Evolutionary conservation across 164 flowering plant genomes (phyloP).

Genomic region (Magnolia sinica): DNA sequence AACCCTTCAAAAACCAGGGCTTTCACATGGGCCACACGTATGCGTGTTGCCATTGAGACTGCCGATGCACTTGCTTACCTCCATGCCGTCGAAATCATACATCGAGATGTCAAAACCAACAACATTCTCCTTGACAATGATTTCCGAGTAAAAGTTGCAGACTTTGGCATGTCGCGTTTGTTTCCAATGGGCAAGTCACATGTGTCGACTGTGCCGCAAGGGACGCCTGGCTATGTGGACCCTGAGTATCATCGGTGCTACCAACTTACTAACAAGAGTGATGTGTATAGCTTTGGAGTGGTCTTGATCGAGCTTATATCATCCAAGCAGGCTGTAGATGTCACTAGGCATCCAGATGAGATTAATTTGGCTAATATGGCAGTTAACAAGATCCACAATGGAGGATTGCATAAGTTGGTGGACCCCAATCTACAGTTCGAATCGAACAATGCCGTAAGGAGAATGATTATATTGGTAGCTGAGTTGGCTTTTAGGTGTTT

Average conservation of each 20-base stretch:
- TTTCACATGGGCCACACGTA: slow-evolving; percentile 54
- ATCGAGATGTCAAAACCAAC: slow-evolving; percentile 73
- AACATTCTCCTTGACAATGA: slow-evolving; percentile 68
- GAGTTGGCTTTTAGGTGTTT: slow-evolving; percentile 72
- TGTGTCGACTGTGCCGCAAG: slow-evolving; percentile 79
- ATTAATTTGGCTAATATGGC: slow-evolving; percentile 74
- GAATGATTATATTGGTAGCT: slow-evolving; percentile 45
- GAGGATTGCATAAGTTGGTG: slow-evolving; percentile 48
- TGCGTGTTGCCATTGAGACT: slow-evolving; percentile 67
- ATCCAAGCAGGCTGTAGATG: slow-evolving; percentile 65
- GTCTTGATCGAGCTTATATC: slow-evolving; percentile 76
- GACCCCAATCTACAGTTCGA: slow-evolving; percentile 59
- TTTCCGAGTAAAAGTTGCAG: slow-evolving; percentile 75
- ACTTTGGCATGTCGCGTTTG: slow-evolving; percentile 67
- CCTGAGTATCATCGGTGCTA: slow-evolving; percentile 79
- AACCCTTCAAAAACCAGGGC: slow-evolving; percentile 22
- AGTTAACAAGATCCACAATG: slow-evolving; percentile 51
- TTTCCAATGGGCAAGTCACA: slow-evolving; percentile 64
- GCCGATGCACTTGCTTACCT: slow-evolving; percentile 67
- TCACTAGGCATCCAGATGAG: slow-evolving; percentile 53
- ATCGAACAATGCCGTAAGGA: slow-evolving; percentile 31
- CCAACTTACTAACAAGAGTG: slow-evolving; percentile 75
- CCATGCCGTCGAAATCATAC: slow-evolving; percentile 66
- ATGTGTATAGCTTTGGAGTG: slow-evolving; percentile 89
- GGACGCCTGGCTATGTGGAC: slow-evolving; percentile 85